Conservation (phyloP, 2,329 filamentous ascomycete genomes). For the Calonectria hongkongensis region DNA sequence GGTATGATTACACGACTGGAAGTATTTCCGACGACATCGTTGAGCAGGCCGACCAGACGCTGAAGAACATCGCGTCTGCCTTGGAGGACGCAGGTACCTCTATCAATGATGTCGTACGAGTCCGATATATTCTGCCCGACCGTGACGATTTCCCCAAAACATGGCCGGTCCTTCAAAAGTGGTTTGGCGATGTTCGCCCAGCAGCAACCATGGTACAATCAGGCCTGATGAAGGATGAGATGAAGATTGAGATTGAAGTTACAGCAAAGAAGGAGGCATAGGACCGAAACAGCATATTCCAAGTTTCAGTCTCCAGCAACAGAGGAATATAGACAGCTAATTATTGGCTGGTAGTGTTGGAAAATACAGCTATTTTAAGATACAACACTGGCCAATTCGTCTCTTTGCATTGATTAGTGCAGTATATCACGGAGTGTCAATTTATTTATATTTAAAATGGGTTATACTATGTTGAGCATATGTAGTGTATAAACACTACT, state of each 20-base stretch:
- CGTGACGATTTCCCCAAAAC: slow-evolving; percentile 67
- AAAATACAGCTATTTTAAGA: neutral
- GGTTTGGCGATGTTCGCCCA: slow-evolving; percentile 69
- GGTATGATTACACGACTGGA: slow-evolving; percentile 71
- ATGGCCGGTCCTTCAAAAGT: slow-evolving; percentile 70
- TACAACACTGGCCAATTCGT: too few relatives aligned
- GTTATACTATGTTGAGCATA: neutral
- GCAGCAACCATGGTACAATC: slow-evolving; percentile 74
- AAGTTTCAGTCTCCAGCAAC: neutral
- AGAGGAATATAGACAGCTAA: neutral
- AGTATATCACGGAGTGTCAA: neutral
- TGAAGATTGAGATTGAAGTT: slow-evolving; percentile 67
- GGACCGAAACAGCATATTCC: too few relatives aligned
- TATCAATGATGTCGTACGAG: slow-evolving; percentile 69
- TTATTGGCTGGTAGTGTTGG: neutral
- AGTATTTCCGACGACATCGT: slow-evolving; percentile 66
- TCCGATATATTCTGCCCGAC: slow-evolving; percentile 71
- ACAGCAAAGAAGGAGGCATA: slow-evolving; percentile 55
- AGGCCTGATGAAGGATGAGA: slow-evolving; percentile 69
- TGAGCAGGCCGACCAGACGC: slow-evolving; percentile 70
- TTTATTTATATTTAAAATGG: neutral
- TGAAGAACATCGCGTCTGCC: slow-evolving; percentile 68
- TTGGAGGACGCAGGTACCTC: slow-evolving; percentile 65
- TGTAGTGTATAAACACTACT: neutral
- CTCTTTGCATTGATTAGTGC: too few relatives aligned